phyloP scores from a whole-genome alignment of 192 early-diverging fungal species.

The Gigaspora rosea region DNA sequence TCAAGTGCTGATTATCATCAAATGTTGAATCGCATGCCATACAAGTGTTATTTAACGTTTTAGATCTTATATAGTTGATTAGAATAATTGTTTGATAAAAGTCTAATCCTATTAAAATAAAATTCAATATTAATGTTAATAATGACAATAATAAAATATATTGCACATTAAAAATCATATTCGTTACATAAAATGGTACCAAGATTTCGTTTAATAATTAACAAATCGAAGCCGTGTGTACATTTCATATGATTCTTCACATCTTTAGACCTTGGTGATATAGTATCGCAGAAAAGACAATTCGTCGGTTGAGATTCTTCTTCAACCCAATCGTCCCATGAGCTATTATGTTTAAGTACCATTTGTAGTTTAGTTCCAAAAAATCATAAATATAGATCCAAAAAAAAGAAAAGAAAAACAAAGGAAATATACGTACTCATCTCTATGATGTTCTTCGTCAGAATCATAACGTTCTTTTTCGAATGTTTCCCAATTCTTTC shows the following conservation, averaged over 20 bases:
- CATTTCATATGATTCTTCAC: constrained; percentile 71
- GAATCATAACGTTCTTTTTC: constrained; percentile 79
- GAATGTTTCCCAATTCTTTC: constrained; percentile 88
- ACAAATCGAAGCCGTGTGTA: constrained; percentile 80
- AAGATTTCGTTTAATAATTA: constrained; percentile 47
- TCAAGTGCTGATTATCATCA: constrained; percentile 48
- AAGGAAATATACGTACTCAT: constrained; percentile 53
- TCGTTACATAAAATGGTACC: neutral
- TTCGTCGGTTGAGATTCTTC: constrained; percentile 62
- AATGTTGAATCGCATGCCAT: constrained; percentile 67
- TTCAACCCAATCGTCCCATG: constrained; percentile 85
- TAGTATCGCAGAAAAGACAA: constrained; percentile 79
- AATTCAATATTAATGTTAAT: neutral
- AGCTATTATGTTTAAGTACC: constrained; percentile 49
- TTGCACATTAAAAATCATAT: neutral
- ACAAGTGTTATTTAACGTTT: constrained; percentile 63
- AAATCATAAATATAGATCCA: neutral
- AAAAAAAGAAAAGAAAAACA: constrained; percentile 20
- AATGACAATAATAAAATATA: neutral
- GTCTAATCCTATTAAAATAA: constrained; percentile 53
- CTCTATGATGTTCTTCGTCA: constrained; percentile 63
- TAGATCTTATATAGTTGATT: constrained; percentile 84
- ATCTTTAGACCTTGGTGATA: constrained; percentile 61
- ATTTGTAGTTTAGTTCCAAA: neutral
- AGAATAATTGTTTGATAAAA: constrained; percentile 83